Evolutionary conservation across 139 green algal genomes (phyloP).

Genomic region (Coelastrella sp.): DNA sequence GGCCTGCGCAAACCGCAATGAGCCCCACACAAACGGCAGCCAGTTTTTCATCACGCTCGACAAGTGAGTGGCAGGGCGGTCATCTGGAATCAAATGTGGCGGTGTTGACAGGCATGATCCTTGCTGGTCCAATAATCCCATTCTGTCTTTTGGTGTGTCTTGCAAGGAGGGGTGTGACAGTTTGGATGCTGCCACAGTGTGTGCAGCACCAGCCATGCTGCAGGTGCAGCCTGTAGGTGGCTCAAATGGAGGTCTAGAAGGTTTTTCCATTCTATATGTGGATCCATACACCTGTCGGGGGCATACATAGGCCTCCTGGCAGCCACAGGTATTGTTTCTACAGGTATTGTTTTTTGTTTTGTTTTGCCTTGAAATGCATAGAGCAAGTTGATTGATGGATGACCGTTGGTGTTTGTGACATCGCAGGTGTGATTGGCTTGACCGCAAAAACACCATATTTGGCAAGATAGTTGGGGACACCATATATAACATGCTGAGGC

Average conservation of each 20-base stretch:
- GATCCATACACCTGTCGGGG: too few relatives aligned
- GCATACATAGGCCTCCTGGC: too few relatives aligned
- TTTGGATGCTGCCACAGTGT: neutral
- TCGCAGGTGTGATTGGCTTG: slow-evolving; percentile 79
- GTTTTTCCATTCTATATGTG: too few relatives aligned
- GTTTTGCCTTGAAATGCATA: too few relatives aligned
- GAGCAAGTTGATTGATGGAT: too few relatives aligned
- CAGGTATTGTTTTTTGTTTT: too few relatives aligned
- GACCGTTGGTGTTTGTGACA: neutral
- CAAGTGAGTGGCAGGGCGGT: slow-evolving; percentile 40
- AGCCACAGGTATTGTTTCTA: too few relatives aligned
- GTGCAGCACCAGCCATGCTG: neutral
- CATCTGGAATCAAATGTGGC: too few relatives aligned
- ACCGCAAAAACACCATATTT: slow-evolving; percentile 96
- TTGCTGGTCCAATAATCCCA: neutral
- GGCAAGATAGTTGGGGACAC: slow-evolving; percentile 91
- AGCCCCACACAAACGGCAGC: slow-evolving; percentile 88
- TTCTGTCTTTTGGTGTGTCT: neutral
- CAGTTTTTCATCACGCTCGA: slow-evolving; percentile 97
- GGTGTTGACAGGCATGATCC: too few relatives aligned
- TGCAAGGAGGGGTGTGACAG: too few relatives aligned
- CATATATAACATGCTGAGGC: slow-evolving; percentile 91
- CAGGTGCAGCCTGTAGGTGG: neutral
- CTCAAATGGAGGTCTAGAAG: too few relatives aligned
- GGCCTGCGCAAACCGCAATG: slow-evolving; percentile 94